Conservation (phyloP, 2,329 filamentous ascomycete genomes). For the Ceratocystis lukuohia region DNA sequence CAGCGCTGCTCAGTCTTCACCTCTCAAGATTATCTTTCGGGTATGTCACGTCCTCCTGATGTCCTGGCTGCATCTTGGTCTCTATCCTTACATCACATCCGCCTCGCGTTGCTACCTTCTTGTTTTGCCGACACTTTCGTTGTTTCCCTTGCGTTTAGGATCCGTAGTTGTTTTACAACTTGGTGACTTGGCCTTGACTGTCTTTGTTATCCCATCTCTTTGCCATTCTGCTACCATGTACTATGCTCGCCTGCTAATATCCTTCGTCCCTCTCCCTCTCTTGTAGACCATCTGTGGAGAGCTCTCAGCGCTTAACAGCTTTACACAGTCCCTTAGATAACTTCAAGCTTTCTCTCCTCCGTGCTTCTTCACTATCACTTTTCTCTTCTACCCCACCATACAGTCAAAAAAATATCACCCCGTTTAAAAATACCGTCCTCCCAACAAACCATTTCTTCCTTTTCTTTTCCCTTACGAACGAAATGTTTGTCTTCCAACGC, state of each 20-base stretch:
- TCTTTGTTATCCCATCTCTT: background rate
- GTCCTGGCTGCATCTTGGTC: background rate
- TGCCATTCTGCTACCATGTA: background rate
- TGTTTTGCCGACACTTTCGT: background rate
- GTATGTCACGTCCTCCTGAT: constrained; percentile 38
- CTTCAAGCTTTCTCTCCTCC: constrained; percentile 1
- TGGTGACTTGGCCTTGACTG: background rate
- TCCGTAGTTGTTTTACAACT: background rate
- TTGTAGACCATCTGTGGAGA: constrained; percentile 33
- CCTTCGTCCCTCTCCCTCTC: constrained; percentile 3
- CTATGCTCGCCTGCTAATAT: constrained; percentile 15
- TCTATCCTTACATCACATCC: constrained; percentile 19
- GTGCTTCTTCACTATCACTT: constrained; percentile 20
- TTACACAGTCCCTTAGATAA: constrained; percentile 20
- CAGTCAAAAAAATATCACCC: constrained; percentile 6
- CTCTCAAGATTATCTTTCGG: constrained; percentile 75
- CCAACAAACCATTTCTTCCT: constrained; percentile 3
- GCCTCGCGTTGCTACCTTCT: constrained; percentile 18
- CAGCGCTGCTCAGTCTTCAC: constrained; percentile 75
- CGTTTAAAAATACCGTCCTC: background rate
- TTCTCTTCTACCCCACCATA: constrained; percentile 3
- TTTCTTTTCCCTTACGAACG: constrained; percentile 16
- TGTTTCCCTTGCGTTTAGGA: background rate
- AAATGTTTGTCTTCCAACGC: constrained; percentile 31
- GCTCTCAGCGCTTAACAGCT: constrained; percentile 23